These are phyloP conservation scores for Ammopiptanthus mongolicus DNA, from an alignment of 306 rosid genomes.

Conservation along the genomic window DNA sequence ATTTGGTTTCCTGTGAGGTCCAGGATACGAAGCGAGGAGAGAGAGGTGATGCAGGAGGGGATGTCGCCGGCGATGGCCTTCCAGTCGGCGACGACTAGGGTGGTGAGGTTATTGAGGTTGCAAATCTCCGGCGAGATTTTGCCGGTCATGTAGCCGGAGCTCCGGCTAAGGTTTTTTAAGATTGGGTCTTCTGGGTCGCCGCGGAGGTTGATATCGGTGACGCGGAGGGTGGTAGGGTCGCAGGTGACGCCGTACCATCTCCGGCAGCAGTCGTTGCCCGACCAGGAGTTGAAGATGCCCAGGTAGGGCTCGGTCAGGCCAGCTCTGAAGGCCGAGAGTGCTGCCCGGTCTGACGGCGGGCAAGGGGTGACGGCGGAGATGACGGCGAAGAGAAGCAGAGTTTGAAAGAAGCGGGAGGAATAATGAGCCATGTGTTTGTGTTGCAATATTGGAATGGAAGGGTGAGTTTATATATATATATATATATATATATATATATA, in stretches of 20 bases:
- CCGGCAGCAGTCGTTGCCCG: constrained; percentile 60
- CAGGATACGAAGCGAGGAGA: constrained; percentile 55
- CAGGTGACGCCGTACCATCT: constrained; percentile 77
- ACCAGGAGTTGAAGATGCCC: constrained; percentile 72
- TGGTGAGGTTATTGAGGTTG: constrained; percentile 46
- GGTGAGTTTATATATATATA: constrained; percentile 16
- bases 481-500: constrained; percentile 9
- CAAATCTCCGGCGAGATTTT: constrained; percentile 71
- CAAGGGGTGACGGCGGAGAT: constrained; percentile 51
- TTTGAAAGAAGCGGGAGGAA: constrained; percentile 10
- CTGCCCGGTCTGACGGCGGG: constrained; percentile 63
- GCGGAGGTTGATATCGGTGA: constrained; percentile 73
- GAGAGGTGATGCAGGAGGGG: constrained; percentile 59
- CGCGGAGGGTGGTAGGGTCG: constrained; percentile 51
- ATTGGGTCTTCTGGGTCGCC: constrained; percentile 83
- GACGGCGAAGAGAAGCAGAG: constrained; percentile 26
- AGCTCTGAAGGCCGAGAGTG: constrained; percentile 57
- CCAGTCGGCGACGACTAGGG: constrained; percentile 74
- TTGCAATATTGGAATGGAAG: not conserved
- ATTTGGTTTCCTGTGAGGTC: constrained; percentile 68
- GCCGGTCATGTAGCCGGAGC: constrained; percentile 69
- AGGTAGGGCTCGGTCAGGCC: constrained; percentile 60
- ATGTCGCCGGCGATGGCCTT: constrained; percentile 68
- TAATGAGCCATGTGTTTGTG: constrained; percentile 18
- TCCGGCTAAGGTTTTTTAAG: constrained; percentile 43